phyloP scores from a whole-genome alignment of 2,329 filamentous ascomycete genomes.

The Conoideocrella luteorostrata region DNA sequence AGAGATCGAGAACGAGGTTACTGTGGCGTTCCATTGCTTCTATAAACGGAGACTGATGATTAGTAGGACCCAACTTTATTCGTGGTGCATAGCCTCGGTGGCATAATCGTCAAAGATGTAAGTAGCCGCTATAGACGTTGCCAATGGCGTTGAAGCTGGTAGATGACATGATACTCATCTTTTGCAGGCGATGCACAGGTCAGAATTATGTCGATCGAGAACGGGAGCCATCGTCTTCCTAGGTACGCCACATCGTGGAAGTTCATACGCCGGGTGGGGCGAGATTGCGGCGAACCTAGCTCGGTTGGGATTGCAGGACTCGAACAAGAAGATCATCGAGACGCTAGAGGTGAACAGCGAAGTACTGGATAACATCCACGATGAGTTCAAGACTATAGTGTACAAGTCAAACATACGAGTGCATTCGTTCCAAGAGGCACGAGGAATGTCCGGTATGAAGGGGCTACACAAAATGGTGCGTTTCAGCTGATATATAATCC shows the following conservation, averaged over 20 bases:
- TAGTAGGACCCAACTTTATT: conserved; percentile 25
- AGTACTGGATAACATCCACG: conserved; percentile 30
- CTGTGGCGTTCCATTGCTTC: not conserved
- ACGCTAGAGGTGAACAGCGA: conserved; percentile 27
- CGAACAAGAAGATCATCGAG: conserved; percentile 26
- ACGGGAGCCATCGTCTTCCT: conserved; percentile 32
- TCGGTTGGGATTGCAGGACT: conserved; percentile 1
- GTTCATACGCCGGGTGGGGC: conserved; percentile 24
- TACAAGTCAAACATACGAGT: conserved; percentile 21
- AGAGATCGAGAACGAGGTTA: conserved; percentile 15
- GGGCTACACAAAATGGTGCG: not conserved
- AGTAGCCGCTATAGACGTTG: not conserved
- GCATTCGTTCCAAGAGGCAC: conserved; percentile 20
- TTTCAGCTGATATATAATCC: no score
- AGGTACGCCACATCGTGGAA: conserved; percentile 33
- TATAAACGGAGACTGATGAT: not conserved
- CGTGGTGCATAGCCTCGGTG: conserved; percentile 31
- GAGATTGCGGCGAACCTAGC: conserved; percentile 19
- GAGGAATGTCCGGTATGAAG: not conserved
- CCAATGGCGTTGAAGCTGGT: no score
- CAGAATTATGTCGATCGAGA: conserved; percentile 16
- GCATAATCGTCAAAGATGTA: conserved; percentile 32
- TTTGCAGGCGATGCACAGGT: conserved; percentile 26
- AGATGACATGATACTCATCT: no score
- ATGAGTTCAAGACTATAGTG: conserved; percentile 24